Evolutionary conservation across 345 rosid genomes (phyloP).

Genomic region (Limnanthes douglasii): DNA sequence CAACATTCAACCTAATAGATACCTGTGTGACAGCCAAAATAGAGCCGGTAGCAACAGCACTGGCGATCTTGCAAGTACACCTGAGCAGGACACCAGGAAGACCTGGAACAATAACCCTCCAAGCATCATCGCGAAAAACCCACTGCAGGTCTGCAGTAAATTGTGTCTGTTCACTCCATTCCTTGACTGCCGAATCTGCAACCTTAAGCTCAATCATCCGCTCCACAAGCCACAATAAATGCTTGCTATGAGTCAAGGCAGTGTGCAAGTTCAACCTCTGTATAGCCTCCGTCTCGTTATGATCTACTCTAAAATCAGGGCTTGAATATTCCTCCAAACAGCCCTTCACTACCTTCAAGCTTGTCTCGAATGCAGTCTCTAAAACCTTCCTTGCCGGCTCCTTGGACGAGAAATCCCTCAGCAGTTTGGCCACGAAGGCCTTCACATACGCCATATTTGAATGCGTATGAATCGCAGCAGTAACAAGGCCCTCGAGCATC

Average conservation of each 20-base stretch:
- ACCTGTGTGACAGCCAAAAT: constrained; percentile 56
- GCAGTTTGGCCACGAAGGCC: constrained; percentile 48
- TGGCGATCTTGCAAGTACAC: constrained; percentile 45
- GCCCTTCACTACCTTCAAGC: constrained; percentile 45
- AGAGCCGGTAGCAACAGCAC: constrained; percentile 40
- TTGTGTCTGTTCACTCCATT: constrained; percentile 49
- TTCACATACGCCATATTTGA: constrained; percentile 41
- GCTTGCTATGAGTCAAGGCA: constrained; percentile 43
- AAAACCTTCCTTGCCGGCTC: constrained; percentile 40
- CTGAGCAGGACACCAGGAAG: constrained; percentile 37
- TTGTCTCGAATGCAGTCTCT: constrained; percentile 35
- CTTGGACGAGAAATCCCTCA: constrained; percentile 38
- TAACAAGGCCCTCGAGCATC: constrained; percentile 45
- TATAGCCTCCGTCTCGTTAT: constrained; percentile 60
- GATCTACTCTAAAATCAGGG: constrained; percentile 52
- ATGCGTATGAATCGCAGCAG: constrained; percentile 30
- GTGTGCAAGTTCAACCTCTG: constrained; percentile 56
- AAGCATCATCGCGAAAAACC: constrained; percentile 47
- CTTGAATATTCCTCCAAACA: constrained; percentile 59
- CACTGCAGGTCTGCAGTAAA: constrained; percentile 51
- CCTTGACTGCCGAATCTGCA: constrained; percentile 43
- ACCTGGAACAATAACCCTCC: constrained; percentile 55
- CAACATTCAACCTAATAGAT: neutral
- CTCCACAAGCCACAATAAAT: constrained; percentile 54
- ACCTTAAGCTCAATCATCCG: constrained; percentile 68